Conservation (phyloP, 2,329 filamentous ascomycete species). For the Thielaviopsis ethacetica region DNA sequence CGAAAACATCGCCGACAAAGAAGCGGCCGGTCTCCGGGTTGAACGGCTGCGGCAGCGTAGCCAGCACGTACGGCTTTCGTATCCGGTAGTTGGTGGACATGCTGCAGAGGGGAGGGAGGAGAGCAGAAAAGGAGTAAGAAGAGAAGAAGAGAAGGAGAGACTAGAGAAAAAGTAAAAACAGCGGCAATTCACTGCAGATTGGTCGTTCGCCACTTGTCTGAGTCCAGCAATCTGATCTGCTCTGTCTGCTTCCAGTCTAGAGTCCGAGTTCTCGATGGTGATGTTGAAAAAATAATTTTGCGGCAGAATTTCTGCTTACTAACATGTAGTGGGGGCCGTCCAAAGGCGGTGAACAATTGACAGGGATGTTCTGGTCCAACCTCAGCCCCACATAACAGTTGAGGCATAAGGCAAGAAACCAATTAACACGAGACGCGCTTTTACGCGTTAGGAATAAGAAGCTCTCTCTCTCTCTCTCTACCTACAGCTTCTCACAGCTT, state of each 20-base stretch:
- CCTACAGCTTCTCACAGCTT: background rate
- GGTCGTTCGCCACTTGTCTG: no score
- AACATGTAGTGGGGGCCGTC: constrained; percentile 5
- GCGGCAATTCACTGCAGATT: background rate
- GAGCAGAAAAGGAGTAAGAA: background rate
- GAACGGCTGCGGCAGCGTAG: constrained; percentile 40
- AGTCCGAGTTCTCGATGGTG: no score
- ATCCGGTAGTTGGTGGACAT: constrained; percentile 47
- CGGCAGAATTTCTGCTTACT: constrained; percentile 10
- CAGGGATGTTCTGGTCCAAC: background rate
- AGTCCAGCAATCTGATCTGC: no score
- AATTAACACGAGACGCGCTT: constrained; percentile 7
- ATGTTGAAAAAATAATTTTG: constrained; percentile 7
- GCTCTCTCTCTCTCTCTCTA: background rate
- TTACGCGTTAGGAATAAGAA: background rate
- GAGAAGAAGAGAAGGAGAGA: background rate
- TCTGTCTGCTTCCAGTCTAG: no score
- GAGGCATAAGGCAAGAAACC: background rate
- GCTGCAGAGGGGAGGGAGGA: constrained; percentile 1
- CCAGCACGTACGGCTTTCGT: constrained; percentile 47
- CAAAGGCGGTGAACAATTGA: background rate
- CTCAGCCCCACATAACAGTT: background rate
- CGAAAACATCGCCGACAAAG: constrained; percentile 44
- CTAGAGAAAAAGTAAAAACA: background rate
- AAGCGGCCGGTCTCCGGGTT: constrained; percentile 31